Percentiles rank a stretch among this genome's conserved stretches.
Evolutionary conservation across 1,284 basidiomycete species (phyloP).

Genomic region (Neolentinus lepideus): DNA sequence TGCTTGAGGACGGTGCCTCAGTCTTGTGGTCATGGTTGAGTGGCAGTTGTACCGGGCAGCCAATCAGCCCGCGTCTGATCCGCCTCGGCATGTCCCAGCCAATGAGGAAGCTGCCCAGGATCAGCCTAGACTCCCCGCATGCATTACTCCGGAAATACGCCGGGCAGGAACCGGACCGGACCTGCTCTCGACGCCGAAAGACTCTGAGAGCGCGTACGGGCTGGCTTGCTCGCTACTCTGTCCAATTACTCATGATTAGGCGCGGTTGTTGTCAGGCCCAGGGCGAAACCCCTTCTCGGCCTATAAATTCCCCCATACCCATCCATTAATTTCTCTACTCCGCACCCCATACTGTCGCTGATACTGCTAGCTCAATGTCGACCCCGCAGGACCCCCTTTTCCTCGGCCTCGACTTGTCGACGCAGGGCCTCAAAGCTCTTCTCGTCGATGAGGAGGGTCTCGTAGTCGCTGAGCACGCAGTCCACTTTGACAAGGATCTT

Average conservation of each 20-base stretch:
- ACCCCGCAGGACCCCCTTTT: slow-evolving; percentile 41
- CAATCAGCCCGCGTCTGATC: not conserved
- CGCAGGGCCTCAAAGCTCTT: slow-evolving; percentile 80
- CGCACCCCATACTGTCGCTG: not conserved
- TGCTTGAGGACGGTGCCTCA: slow-evolving; percentile 40
- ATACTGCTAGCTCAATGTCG: not conserved
- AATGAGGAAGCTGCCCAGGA: not conserved
- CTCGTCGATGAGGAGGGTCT: slow-evolving; percentile 54
- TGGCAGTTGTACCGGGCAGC: not conserved
- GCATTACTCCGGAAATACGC: not conserved
- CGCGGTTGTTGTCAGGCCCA: not conserved
- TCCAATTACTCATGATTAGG: not conserved
- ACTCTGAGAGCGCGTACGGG: not conserved
- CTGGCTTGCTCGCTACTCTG: not conserved
- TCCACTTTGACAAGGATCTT: slow-evolving; percentile 80
- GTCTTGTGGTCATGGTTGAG: slow-evolving; percentile 32
- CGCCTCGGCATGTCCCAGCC: not conserved
- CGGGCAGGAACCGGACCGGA: not conserved
- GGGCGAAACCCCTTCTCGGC: not conserved
- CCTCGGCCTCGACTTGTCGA: slow-evolving; percentile 84
- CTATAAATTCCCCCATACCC: not conserved
- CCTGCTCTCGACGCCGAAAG: not conserved
- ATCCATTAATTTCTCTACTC: not conserved
- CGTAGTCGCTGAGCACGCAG: slow-evolving; percentile 65
- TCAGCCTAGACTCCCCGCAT: not conserved